phyloP scores from a whole-genome alignment of 2,329 filamentous ascomycete species.

The Didymella pomorum region DNA sequence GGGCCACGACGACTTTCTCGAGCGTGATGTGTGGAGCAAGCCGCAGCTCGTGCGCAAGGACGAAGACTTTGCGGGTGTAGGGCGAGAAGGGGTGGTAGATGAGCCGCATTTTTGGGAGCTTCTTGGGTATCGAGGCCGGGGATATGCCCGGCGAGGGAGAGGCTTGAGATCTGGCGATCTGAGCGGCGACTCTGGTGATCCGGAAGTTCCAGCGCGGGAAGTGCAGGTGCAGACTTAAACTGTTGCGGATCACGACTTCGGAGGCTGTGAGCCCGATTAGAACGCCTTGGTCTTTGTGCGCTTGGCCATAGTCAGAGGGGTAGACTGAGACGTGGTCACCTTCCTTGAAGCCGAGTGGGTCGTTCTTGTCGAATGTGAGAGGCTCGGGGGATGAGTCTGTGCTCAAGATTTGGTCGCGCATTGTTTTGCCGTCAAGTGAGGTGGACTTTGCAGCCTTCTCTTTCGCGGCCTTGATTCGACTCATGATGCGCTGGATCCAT shows the following conservation, averaged over 20 bases:
- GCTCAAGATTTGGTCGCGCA: constrained; percentile 58
- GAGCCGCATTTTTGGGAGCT: constrained; percentile 36
- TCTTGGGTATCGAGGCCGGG: too few relatives aligned
- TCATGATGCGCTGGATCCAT: constrained; percentile 71
- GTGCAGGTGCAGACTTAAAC: constrained; percentile 41
- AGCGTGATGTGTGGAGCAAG: constrained; percentile 36
- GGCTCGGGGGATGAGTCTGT: constrained; percentile 53
- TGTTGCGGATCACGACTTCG: constrained; percentile 43
- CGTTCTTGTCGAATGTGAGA: constrained; percentile 58
- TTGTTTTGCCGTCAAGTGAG: constrained; percentile 36
- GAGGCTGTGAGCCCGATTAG: constrained; percentile 38
- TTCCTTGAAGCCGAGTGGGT: constrained; percentile 62
- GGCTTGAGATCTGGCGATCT: not conserved
- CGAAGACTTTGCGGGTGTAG: constrained; percentile 41
- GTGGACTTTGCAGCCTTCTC: constrained; percentile 52
- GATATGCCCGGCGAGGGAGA: not conserved
- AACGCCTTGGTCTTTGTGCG: constrained; percentile 38
- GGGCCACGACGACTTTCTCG: constrained; percentile 43
- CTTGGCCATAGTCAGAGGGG: constrained; percentile 44
- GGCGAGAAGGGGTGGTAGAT: constrained; percentile 44
- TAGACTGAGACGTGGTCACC: constrained; percentile 62
- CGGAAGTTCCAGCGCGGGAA: constrained; percentile 53
- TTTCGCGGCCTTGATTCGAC: constrained; percentile 55
- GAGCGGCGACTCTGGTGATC: constrained; percentile 25
- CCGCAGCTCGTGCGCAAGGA: constrained; percentile 38